Evolutionary conservation across 495 filamentous ascomycete genomes (phyloP), one percentile per base, ranked within the genome.

Genomic region (Polyplosphaeria fusca): DNA sequence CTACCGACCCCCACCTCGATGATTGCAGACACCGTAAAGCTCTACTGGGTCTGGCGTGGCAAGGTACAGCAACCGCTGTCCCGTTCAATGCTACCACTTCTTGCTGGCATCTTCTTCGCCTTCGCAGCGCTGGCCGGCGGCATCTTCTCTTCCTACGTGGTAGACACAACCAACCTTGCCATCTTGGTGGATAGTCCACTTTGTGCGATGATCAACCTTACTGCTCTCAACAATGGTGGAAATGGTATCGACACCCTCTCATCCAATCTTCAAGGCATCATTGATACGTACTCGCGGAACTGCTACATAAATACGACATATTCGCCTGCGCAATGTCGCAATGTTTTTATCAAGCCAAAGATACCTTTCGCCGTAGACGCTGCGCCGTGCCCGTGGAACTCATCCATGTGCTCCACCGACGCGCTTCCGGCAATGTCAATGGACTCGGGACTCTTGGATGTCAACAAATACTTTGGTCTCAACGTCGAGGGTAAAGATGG

Each of bases 21-120:
- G 9, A 27, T 53, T 4, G 49, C 49, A 2, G 49, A 53, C 37
- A 25, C 38, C 2, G 23, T 27, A 35, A 53, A 53, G 25, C 38
- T 53, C 5, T 24, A 5, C 4, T 43, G 5, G 22, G 22, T 16
- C 19, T 53, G 49, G 49, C 23, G 39, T 13, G 2, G 3, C 12
- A 27, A 13, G 7, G 35, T n/a, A 11, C 2, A 20, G 1, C 14
- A 16, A 5, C 3, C 47, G 16, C 9, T 39, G 4, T 19, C 12
- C 2, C 27, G 47, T 13, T 38, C 47, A 9, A 2, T 16, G 28
- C 2, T 39, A 4, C 28, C 12, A 18, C 5, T 51, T 2, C 3
- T 11, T 4, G 4, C 30, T 7, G 38, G 37, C 2, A 2, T 53
- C 7, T 2, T 27, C 4, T 53, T 53, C 16, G 22, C 22, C 2